Conservation (phyloP, 73 alveolate species). For the Halteria grandinella region DNA sequence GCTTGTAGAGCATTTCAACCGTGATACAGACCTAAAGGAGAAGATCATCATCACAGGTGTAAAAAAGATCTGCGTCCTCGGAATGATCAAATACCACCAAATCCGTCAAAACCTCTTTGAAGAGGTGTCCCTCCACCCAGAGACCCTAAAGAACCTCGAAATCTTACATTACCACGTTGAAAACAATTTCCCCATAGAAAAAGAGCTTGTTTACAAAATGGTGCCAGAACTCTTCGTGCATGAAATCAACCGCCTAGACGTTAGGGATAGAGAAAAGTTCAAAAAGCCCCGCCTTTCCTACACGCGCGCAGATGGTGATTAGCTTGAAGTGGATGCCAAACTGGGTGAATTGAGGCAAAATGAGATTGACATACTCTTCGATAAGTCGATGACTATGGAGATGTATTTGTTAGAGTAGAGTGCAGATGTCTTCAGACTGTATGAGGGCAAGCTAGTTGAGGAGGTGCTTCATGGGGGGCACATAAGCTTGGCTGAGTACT, state of each 20-base stretch:
- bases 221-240: slow-evolving; percentile 80
- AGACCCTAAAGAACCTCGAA: slow-evolving; percentile 73
- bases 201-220: slow-evolving; percentile 73
- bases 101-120: slow-evolving; percentile 71
- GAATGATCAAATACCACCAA: slow-evolving; percentile 75
- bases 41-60: slow-evolving; percentile 65
- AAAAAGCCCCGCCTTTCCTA: slow-evolving; percentile 11
- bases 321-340: slow-evolving; percentile 55
- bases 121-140: slow-evolving; percentile 79
- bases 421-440: slow-evolving; percentile 38
- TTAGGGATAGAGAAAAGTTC: slow-evolving; percentile 33
- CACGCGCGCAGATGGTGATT: slow-evolving; percentile 66
- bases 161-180: slow-evolving; percentile 77
- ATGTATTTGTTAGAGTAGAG: slow-evolving; percentile 51
- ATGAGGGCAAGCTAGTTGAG: slow-evolving; percentile 27
- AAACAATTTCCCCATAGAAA: slow-evolving; percentile 79
- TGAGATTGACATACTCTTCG: slow-evolving; percentile 12
- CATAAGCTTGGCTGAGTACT: slow-evolving; percentile 15
- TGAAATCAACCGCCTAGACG: slow-evolving; percentile 56
- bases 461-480: slow-evolving; percentile 49
- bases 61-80: slow-evolving; percentile 67
- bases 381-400: slow-evolving; percentile 54
- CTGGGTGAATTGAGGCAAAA: neutral
- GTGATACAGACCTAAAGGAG: slow-evolving; percentile 54
- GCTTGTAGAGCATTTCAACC: slow-evolving; percentile 45